Evolutionary conservation across 2,329 filamentous ascomycete species (phyloP).

Genomic region (Shiraia sp.): DNA sequence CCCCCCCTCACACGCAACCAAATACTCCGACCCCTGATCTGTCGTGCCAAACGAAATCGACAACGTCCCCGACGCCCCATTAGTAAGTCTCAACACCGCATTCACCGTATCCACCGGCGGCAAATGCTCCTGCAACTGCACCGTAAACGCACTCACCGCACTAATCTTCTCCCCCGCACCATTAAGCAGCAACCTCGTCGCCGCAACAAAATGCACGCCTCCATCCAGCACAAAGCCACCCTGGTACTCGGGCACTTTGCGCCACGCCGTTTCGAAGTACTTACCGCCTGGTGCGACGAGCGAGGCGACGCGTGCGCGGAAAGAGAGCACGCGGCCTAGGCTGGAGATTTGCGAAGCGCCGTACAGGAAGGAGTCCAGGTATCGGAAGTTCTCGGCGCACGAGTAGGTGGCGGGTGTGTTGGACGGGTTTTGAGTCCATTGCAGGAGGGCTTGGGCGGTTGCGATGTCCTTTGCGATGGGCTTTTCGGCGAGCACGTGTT

Average conservation of each 20-base stretch:
- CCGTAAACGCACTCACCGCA: constrained; percentile 59
- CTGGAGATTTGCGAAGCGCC: constrained; percentile 55
- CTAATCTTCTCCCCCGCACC: constrained; percentile 48
- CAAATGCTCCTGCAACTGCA: constrained; percentile 60
- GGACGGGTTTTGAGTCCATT: constrained; percentile 47
- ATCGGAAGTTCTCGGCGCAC: constrained; percentile 76
- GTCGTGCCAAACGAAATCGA: constrained; percentile 62
- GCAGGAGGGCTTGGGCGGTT: constrained; percentile 53
- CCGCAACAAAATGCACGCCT: constrained; percentile 73
- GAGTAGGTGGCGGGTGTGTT: constrained; percentile 47
- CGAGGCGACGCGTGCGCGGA: constrained; percentile 53
- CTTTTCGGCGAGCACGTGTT: constrained; percentile 73
- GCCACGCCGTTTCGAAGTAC: constrained; percentile 64
- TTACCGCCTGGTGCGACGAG: constrained; percentile 56
- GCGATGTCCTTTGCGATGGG: constrained; percentile 66
- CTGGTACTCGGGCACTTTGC: constrained; percentile 70
- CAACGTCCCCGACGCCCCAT: constrained; percentile 61
- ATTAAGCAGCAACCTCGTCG: constrained; percentile 61
- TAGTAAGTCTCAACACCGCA: constrained; percentile 59
- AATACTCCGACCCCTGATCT: constrained; percentile 58
- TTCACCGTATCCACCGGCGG: constrained; percentile 70
- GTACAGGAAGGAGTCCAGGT: constrained; percentile 58
- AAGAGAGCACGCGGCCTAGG: constrained; percentile 60
- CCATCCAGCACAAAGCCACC: constrained; percentile 78
- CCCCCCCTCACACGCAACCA: constrained; percentile 62